Percentiles rank a stretch among this genome's conserved stretches.
phyloP scores from a whole-genome alignment of 441 rosid genomes.

The Cnidoscolus chayamansa region DNA sequence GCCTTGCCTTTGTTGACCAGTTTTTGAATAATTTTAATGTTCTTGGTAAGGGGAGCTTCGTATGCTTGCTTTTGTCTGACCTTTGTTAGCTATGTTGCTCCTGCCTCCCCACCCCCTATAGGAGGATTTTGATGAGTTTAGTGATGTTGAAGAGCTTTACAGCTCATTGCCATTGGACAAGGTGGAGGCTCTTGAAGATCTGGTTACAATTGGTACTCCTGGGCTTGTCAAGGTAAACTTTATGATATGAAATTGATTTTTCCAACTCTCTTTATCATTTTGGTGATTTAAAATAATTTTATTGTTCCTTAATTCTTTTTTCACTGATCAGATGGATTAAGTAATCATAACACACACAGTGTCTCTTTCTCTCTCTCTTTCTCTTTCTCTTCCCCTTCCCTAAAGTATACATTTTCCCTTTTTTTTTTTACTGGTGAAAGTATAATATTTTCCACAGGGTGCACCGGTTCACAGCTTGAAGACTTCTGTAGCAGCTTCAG shows the following conservation, averaged over 20 bases:
- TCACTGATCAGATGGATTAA: background rate
- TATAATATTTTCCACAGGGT: conserved; percentile 51
- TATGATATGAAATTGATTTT: conserved; percentile 7
- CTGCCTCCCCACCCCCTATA: conserved; percentile 22
- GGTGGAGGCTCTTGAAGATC: conserved; percentile 97
- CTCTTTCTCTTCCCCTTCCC: no score
- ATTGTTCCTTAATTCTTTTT: background rate
- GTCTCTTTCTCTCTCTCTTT: background rate
- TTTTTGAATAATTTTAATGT: no score
- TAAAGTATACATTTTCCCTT: background rate
- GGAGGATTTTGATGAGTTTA: conserved; percentile 97
- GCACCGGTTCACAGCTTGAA: conserved; percentile 77
- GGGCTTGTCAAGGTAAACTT: conserved; percentile 69
- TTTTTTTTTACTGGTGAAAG: background rate
- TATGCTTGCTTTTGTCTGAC: conserved; percentile 13
- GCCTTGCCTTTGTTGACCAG: no score
- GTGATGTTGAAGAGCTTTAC: conserved; percentile 92
- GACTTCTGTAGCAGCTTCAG: conserved; percentile 56
- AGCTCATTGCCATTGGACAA: conserved; percentile 78
- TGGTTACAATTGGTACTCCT: conserved; percentile 79
- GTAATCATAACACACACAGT: background rate
- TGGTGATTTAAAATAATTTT: conserved; percentile 1
- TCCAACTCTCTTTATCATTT: conserved; percentile 18
- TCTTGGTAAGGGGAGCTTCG: conserved; percentile 10
- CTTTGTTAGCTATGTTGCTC: background rate